Conservation (phyloP, 1,284 basidiomycete genomes). For the Trichosporon sp. region DNA sequence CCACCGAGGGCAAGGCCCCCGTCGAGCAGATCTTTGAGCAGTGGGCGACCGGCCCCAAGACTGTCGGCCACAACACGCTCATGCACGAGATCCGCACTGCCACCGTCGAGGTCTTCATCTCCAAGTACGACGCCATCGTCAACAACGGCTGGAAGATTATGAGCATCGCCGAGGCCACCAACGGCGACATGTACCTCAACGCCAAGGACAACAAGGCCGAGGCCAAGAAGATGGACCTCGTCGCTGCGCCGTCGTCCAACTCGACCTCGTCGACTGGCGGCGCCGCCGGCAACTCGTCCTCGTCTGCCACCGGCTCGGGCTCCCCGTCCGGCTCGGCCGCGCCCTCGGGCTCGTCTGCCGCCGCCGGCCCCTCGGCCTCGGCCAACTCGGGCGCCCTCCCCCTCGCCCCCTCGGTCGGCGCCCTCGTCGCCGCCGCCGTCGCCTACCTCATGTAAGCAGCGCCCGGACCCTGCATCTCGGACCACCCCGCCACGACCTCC, state of each 20-base stretch:
- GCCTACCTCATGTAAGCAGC: not conserved
- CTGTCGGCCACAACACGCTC: conserved; percentile 69
- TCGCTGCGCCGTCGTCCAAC: not conserved
- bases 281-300: not conserved
- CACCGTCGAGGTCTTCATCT: conserved; percentile 65
- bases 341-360: not conserved
- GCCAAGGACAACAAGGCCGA: conserved; percentile 39
- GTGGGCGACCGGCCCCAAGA: conserved; percentile 56
- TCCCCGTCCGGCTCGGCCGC: no score
- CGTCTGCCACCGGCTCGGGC: not conserved
- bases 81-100: conserved; percentile 72
- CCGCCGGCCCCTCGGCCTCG: not conserved
- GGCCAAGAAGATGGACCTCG: conserved; percentile 7
- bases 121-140: conserved; percentile 61
- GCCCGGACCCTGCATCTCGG: no score
- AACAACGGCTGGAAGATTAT: conserved; percentile 63
- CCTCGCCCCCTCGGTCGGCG: not conserved
- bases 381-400: not conserved
- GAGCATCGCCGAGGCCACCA: conserved; percentile 57
- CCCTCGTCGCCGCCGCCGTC: not conserved
- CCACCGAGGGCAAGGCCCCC: conserved; percentile 1
- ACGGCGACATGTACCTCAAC: conserved; percentile 57
- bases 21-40: conserved; percentile 8
- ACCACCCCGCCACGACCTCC: not conserved
- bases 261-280: not conserved